Conservation (phyloP, 1,139 yeast species). For the Kluyveromyces marxianus region DNA sequence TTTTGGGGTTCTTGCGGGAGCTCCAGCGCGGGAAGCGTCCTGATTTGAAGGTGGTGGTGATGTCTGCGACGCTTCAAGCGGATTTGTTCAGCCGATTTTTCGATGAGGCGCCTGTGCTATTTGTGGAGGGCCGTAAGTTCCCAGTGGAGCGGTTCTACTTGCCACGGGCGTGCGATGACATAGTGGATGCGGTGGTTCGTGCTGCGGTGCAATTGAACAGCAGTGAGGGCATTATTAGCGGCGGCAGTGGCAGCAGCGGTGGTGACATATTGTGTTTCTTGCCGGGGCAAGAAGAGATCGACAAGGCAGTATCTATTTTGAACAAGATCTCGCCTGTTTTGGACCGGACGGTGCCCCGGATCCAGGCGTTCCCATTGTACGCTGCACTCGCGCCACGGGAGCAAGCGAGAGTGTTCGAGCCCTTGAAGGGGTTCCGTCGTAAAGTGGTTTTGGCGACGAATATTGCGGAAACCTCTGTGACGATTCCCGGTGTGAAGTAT, state of each 20-base stretch:
- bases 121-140: conserved; percentile 83
- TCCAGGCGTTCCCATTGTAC: conserved; percentile 77
- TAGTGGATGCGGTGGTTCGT: conserved; percentile 72
- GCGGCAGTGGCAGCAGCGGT: background rate
- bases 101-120: conserved; percentile 67
- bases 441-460: conserved; percentile 88
- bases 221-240: conserved; percentile 47
- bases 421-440: conserved; percentile 46
- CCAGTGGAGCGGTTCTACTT: conserved; percentile 72
- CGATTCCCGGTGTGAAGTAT: conserved; percentile 91
- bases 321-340: conserved; percentile 54
- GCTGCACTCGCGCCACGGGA: conserved; percentile 86
- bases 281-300: conserved; percentile 97
- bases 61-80: conserved; percentile 97
- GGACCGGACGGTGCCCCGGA: conserved; percentile 53
- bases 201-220: conserved; percentile 72
- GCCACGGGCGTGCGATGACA: conserved; percentile 58
- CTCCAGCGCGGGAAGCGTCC: conserved; percentile 45
- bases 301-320: conserved; percentile 63
- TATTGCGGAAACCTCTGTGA: conserved; percentile 94
- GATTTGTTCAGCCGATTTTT: conserved; percentile 79
- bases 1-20: conserved; percentile 79
- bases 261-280: conserved; percentile 89
- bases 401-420: conserved; percentile 70
- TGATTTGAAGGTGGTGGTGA: conserved; percentile 46